Base-by-base conservation (phyloP, 2,329 filamentous ascomycete genomes). In the Fusarium equiseti region DNA sequence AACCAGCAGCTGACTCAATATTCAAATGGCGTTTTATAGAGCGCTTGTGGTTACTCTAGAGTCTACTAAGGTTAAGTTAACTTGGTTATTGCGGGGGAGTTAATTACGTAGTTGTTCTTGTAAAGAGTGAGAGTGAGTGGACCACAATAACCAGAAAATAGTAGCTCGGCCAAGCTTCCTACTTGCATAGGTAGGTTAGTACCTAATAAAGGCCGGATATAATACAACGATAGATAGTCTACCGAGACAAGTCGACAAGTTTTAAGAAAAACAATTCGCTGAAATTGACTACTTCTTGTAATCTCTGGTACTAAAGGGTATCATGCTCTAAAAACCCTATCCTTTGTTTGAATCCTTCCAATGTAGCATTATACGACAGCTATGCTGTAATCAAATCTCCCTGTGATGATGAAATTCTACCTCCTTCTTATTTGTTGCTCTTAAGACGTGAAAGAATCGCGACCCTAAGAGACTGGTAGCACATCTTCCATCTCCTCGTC, bases 401-500 rank as follows among this genome's bases (percentile, higher is more conserved):
- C 29, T 29, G 49, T 38, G 16, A n/a, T 18, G 49, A 51, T 55
- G 18, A 49, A 57, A 49, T n/a, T 11, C 6, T 38, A 27, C 38
- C 48, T 32, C 58, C 48, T 55, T 51, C 9, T 27, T 46, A n/a
- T 57, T 48, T 46, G 38, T 40, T 38, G 43, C 11, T 13, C 20
- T 40, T 22, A 12, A 51, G 27, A 35, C 16, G 38, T 35, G 15
- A 10, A 27, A 18, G n/a, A 31, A 45, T 26, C 16, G 27, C 29
- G 26, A 29, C 49, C 64, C 56, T 71, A 75, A 29, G 74, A 63
- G 35, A 72, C 68, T 12, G 75, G 77, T 43, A 87, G 74, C n/a
- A 95, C 91, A 79, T 94, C 92, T 79, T 95, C 92, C 87, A 96
- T 94, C 79, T 94, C 90, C 61, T 91, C 84, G 56, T 93, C 92